These are phyloP conservation scores for Lachnellula occidentalis DNA, from an alignment of 2,329 filamentous ascomycete genomes.

Conservation along the genomic window DNA sequence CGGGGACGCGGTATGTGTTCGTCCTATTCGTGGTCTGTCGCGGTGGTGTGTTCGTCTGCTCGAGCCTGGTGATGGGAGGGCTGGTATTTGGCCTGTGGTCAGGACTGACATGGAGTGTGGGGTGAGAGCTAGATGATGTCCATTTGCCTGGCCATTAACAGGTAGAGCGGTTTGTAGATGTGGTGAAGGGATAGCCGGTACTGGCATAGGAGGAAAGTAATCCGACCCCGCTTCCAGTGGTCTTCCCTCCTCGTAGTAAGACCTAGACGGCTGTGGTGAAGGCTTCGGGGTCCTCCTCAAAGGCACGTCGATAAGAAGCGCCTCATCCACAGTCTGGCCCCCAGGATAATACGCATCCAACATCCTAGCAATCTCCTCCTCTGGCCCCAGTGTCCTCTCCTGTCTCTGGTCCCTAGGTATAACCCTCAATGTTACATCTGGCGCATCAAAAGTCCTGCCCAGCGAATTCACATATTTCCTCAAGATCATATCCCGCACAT, in stretches of 20 bases:
- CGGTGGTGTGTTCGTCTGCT: slow-evolving; percentile 50
- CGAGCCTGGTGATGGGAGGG: slow-evolving; percentile 77
- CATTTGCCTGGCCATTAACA: slow-evolving; percentile 20
- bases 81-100: slow-evolving; percentile 71
- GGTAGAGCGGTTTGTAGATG: slow-evolving; percentile 28
- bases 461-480: slow-evolving; percentile 92
- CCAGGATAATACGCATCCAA: slow-evolving; percentile 80
- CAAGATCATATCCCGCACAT: slow-evolving; percentile 86
- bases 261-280: slow-evolving; percentile 58
- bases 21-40: slow-evolving; percentile 54
- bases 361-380: slow-evolving; percentile 74
- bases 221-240: slow-evolving; percentile 67
- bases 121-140: slow-evolving; percentile 27
- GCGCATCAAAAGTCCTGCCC: slow-evolving; percentile 81
- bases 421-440: slow-evolving; percentile 79
- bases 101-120: slow-evolving; percentile 73
- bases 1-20: slow-evolving; percentile 78
- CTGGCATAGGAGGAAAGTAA: slow-evolving; percentile 74
- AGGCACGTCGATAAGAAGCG: slow-evolving; percentile 84
- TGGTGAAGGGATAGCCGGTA: slow-evolving; percentile 27
- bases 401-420: slow-evolving; percentile 59
- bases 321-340: slow-evolving; percentile 83
- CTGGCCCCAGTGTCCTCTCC: slow-evolving; percentile 73
- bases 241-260: slow-evolving; percentile 53
- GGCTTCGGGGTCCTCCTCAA: slow-evolving; percentile 69